Conservation (phyloP, 1,139 yeast genomes). For the Pichia sp. region DNA sequence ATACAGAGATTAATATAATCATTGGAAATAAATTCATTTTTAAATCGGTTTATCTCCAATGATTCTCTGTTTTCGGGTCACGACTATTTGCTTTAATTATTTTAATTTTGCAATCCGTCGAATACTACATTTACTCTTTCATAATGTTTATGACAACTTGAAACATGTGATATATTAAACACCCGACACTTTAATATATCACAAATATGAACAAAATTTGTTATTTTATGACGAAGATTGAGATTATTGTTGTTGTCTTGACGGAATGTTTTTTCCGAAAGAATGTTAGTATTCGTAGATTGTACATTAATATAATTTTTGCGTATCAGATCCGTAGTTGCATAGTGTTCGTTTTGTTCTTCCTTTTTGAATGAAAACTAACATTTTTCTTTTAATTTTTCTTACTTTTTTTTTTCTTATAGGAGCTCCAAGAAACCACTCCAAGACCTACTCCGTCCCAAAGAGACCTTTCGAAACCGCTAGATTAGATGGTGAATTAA, state of each 20-base stretch:
- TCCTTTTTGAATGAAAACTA: background rate
- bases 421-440: conserved; percentile 99
- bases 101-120: conserved; percentile 1
- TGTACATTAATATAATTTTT: too few relatives aligned
- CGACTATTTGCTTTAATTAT: background rate
- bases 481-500: conserved; percentile 98
- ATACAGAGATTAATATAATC: too few relatives aligned
- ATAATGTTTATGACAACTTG: background rate
- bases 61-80: background rate
- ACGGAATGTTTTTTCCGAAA: too few relatives aligned
- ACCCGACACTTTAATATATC: conserved; percentile 79
- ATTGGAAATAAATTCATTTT: too few relatives aligned
- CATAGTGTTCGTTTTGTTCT: background rate
- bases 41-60: background rate
- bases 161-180: conserved; percentile 46
- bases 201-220: too few relatives aligned
- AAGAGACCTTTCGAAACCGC: conserved; percentile 98
- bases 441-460: conserved; percentile 99
- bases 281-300: too few relatives aligned
- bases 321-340: conserved; percentile 1
- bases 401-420: background rate
- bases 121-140: background rate
- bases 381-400: conserved; percentile 4
- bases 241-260: too few relatives aligned
- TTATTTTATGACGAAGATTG: too few relatives aligned